These are phyloP conservation scores for Teratosphaeria zuluensis DNA, from an alignment of 2,329 filamentous ascomycete species.

Conservation along the genomic window DNA sequence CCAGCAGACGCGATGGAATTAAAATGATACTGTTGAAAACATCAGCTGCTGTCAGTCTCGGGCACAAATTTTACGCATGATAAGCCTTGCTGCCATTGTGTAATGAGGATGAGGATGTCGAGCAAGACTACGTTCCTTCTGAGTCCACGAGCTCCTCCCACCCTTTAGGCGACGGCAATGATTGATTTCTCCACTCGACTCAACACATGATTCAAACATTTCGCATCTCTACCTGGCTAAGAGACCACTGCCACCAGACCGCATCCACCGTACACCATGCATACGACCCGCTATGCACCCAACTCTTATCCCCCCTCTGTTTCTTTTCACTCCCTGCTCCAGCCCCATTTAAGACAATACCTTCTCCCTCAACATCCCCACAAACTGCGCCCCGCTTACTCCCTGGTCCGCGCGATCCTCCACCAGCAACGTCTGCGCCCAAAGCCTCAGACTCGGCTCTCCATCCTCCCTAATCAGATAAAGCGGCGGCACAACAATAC, in stretches of 20 bases:
- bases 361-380: slow-evolving; percentile 89
- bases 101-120: too few relatives aligned
- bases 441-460: slow-evolving; percentile 87
- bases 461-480: slow-evolving; percentile 94
- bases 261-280: neutral
- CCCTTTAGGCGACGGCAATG: too few relatives aligned
- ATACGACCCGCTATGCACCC: neutral
- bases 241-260: neutral
- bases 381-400: slow-evolving; percentile 86
- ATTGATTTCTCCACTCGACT: too few relatives aligned
- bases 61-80: too few relatives aligned
- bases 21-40: too few relatives aligned
- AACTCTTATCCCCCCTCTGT: neutral
- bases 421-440: slow-evolving; percentile 91
- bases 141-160: too few relatives aligned
- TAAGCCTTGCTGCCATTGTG: too few relatives aligned
- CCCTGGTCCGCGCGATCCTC: slow-evolving; percentile 93
- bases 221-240: neutral
- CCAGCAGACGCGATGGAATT: too few relatives aligned
- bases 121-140: too few relatives aligned
- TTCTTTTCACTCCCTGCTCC: neutral
- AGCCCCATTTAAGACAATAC: slow-evolving; percentile 39
- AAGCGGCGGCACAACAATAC: slow-evolving; percentile 82
- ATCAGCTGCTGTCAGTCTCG: too few relatives aligned
- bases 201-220: neutral